Base-by-base conservation (phyloP, 169 alveolate species). In the Miamiensis avidus region DNA sequence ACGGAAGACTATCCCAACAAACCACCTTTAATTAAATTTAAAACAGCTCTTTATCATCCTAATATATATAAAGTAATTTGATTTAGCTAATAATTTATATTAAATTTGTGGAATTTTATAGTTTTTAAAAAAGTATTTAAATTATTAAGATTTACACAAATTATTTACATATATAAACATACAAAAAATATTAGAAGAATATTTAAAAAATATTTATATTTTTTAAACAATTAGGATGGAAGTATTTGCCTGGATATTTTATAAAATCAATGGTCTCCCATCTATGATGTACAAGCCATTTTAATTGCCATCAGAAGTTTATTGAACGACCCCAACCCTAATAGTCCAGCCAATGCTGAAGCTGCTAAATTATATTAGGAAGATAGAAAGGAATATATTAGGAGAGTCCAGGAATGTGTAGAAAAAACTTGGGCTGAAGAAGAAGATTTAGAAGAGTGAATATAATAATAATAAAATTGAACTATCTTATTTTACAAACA, bases 261-360 rank as follows among this genome's bases (percentile, higher is more conserved):
- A 74, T 93, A 94, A 90, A 97, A 97, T 82, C 99, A 98, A 92
- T 99, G 99, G 99, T 97, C 99, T 82, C 99, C 99, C 6, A 97
- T 98, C 83, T 98, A 97, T 89, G 99, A 99, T 93, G 97, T 99
- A 49, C 96, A 98, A 83, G 99, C 99, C 64, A 97, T 99, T 76
- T 96, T 99, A 74, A 98, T 99, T 0, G 98, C 99, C 0, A 98
- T 99, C 64, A 99, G 98, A 95, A 97, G 99, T 75, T 93, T 99
- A 78, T 91, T 99, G 65, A 97, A 97, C 81, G 99, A 99, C 83
- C 99, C 99, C 0, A 99, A 99, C 87, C 99, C 99, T 65, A 93
- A 97, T 85, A 95, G 99, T 76, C 99, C 99, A 65, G 99, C 99
- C 26, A 98, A 98, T 91, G 96, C 94, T 76, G 99, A 97, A 91